Base-by-base conservation (phyloP, 208 protist genomes). In the Spongospora subterranea region DNA sequence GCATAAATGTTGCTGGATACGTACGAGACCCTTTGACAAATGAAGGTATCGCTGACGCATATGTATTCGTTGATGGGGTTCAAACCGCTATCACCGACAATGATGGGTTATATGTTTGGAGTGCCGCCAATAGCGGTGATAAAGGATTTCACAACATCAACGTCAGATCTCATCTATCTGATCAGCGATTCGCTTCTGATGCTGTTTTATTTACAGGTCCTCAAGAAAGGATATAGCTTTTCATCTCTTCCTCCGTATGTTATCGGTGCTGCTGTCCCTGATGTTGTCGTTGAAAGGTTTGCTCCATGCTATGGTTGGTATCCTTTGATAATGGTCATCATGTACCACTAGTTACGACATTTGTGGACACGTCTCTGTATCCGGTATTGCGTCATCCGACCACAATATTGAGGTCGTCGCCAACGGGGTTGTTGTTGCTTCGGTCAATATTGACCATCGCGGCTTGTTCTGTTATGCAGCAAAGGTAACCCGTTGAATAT, bases 81-180 rank as follows among this genome's bases (percentile, higher is more conserved):
- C 17, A 82, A 82, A n/a, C n/a, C 40, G 71, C 71, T 82, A n/a
- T 82, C 17, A 45, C 71, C 71, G 71, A 82, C n/a, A 35, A 6
- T n/a, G 40, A 82, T 6, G 71, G 71, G 6, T 6, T 20, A 43
- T 82, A 39, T 43, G 35, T 43, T 6, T 82, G 71, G 71, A 82
- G 24, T 29, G 50, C 13, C 50, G 24, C 13, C 50, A 24, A 60
- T 60, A 6, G 6, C 50, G 24, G 24, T 24, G 24, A 24, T 6
- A 60, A 60, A 24, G 50, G 50, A 6, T 24, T 24, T 6, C 24
- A 60, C 24, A 24, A 60, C 50, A 6, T 60, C 13, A 60, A 60
- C 13, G 50, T 60, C n/a, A n/a, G n/a, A n/a, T n/a, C n/a, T n/a
- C n/a, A 60, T 60, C 24, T 60, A 29, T 60, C 24, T 60, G 13